These are phyloP conservation scores for Heliamphora exappendiculata DNA, from an alignment of 148 eudicot genomes.

Conservation along the genomic window DNA sequence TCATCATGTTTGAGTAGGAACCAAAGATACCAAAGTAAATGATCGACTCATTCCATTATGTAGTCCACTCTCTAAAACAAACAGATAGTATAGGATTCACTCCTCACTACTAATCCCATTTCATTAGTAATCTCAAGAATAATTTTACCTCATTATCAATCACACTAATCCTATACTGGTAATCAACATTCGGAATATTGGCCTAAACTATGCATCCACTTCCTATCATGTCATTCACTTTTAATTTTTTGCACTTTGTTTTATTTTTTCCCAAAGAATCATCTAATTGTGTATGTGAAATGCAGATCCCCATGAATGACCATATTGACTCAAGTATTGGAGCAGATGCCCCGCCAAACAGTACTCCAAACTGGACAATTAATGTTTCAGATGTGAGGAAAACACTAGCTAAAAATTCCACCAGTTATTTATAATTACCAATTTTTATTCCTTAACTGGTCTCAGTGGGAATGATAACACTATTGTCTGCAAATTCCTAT, in stretches of 20 bases:
- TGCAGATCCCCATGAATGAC: conserved; percentile 24
- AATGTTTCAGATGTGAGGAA: conserved; percentile 34
- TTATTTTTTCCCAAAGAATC: conserved; percentile 2
- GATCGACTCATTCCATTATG: too few species aligned
- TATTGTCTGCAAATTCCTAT: not conserved
- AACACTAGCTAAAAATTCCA: not conserved
- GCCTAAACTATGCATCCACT: not conserved
- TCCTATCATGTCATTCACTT: not conserved
- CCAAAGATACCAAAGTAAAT: too few species aligned
- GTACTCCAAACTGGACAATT: conserved; percentile 28
- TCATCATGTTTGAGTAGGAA: too few species aligned
- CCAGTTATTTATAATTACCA: not conserved
- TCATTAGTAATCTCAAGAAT: too few species aligned
- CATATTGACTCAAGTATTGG: conserved; percentile 10
- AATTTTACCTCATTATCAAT: too few species aligned
- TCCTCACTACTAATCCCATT: too few species aligned
- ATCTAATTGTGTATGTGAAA: not conserved
- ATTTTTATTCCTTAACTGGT: not conserved
- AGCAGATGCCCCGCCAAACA: conserved; percentile 13
- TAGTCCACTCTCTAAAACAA: too few species aligned
- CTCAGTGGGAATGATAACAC: not conserved
- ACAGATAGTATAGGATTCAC: too few species aligned
- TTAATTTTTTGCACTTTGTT: not conserved
- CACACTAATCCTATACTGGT: too few species aligned
- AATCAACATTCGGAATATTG: too few species aligned